Evolutionary conservation across 2,329 filamentous ascomycete species (phyloP).

Genomic region (Alternaria sp.): DNA sequence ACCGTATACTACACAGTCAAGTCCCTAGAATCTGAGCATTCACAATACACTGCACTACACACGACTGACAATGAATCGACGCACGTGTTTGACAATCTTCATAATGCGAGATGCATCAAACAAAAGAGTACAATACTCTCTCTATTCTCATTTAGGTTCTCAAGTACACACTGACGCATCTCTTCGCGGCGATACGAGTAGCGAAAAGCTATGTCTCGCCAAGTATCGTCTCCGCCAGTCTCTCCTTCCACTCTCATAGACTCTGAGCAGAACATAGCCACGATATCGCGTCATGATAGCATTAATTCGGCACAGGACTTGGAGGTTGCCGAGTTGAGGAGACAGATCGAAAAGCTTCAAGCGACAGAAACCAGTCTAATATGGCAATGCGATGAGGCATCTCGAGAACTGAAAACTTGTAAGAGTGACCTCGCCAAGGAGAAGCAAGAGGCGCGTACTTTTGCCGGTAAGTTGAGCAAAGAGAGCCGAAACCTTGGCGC

Average conservation of each 20-base stretch:
- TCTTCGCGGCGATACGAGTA: neutral
- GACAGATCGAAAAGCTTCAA: neutral
- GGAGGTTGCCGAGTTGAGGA: neutral
- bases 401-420: neutral
- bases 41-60: neutral
- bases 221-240: neutral
- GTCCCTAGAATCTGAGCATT: neutral
- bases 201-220: neutral
- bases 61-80: neutral
- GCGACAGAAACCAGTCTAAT: no score
- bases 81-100: neutral
- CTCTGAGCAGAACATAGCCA: neutral
- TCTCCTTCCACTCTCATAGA: neutral
- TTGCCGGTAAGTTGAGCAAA: neutral
- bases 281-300: neutral
- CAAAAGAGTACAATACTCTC: neutral
- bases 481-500: neutral
- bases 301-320: neutral
- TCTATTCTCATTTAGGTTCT: neutral
- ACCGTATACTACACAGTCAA: neutral
- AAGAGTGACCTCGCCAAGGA: neutral
- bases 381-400: neutral
- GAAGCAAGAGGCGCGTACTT: neutral
- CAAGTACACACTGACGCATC: neutral
- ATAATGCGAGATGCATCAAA: neutral